phyloP scores from a whole-genome alignment of 2,329 filamentous ascomycete species.

The Colletotrichum sp. region DNA sequence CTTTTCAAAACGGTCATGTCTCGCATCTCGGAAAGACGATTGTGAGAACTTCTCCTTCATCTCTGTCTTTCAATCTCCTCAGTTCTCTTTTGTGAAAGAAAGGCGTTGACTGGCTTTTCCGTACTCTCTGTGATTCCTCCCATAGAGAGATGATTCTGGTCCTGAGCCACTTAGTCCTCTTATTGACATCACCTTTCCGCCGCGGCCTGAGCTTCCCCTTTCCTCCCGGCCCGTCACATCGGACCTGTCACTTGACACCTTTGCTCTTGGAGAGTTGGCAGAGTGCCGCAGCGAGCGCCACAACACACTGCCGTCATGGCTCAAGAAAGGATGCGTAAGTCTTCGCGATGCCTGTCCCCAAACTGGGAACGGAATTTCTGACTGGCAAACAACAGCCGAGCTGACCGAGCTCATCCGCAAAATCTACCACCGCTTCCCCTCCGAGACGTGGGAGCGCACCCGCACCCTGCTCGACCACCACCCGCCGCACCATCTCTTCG shows the following conservation, averaged over 20 bases:
- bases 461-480: not conserved
- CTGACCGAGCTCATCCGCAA: not conserved
- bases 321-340: constrained; percentile 13
- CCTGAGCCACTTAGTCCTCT: not conserved
- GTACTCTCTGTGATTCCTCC: not conserved
- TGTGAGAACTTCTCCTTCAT: not conserved
- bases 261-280: not conserved
- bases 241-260: not conserved
- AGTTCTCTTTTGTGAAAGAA: not conserved
- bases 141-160: not conserved
- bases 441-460: not conserved
- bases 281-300: not conserved
- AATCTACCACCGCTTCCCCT: constrained; percentile 6
- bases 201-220: not conserved
- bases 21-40: not conserved
- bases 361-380: not conserved
- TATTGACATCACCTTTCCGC: not conserved
- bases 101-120: not conserved
- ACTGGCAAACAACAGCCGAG: constrained; percentile 1
- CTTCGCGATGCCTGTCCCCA: no score
- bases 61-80: not conserved
- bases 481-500: constrained; percentile 9
- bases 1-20: constrained; percentile 9
- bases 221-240: not conserved
- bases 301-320: constrained; percentile 10